These are phyloP conservation scores for Gonium pectorale DNA, from an alignment of 139 green algal species.

Conservation along the genomic window DNA sequence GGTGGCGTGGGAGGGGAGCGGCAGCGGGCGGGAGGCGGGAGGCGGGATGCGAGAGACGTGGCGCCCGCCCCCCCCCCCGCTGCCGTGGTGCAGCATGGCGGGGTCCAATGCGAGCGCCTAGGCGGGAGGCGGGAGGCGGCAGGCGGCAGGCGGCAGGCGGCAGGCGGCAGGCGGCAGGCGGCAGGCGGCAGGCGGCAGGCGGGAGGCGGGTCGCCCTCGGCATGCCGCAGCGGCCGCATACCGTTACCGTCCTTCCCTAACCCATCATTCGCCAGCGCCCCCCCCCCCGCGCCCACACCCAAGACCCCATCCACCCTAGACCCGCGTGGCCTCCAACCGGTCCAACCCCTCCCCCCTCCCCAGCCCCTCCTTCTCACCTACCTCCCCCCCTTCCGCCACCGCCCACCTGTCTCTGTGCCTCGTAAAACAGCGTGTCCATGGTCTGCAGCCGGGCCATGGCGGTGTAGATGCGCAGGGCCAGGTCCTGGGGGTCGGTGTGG, in stretches of 20 bases:
- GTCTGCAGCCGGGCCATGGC: constrained; percentile 79
- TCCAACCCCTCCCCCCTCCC: not conserved
- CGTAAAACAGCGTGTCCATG: constrained; percentile 94
- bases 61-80: not conserved
- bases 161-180: too few relatives aligned
- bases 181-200: too few relatives aligned
- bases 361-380: not conserved
- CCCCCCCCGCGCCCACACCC: too few relatives aligned
- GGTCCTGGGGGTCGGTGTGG: constrained; percentile 5
- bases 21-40: not conserved
- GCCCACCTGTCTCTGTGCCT: constrained; percentile 92
- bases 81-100: not conserved
- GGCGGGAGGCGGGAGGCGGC: too few relatives aligned
- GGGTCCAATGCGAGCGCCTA: too few relatives aligned
- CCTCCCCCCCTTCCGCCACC: not conserved
- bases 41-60: not conserved
- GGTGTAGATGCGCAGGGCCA: constrained; percentile 67
- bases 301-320: too few relatives aligned
- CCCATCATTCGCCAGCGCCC: too few relatives aligned
- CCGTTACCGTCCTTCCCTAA: too few relatives aligned
- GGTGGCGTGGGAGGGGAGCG: not conserved
- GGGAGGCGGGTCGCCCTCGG: too few relatives aligned
- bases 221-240: too few relatives aligned
- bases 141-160: too few relatives aligned
- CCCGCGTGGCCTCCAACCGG: too few relatives aligned